These are phyloP conservation scores for Fallopia convolvulus DNA, from an alignment of 148 eudicot species.

Conservation along the genomic window DNA sequence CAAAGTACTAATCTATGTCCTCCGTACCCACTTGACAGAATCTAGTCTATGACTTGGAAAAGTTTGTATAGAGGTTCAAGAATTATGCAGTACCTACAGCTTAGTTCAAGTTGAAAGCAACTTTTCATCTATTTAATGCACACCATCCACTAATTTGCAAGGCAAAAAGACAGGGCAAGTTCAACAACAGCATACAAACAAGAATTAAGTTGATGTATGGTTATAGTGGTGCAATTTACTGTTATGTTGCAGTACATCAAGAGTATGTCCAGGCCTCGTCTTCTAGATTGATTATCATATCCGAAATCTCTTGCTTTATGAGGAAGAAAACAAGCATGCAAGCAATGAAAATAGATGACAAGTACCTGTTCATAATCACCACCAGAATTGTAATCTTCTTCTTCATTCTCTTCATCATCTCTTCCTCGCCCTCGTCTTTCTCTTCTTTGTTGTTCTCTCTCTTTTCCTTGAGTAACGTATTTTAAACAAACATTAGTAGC, in stretches of 20 bases:
- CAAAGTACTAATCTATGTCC: background rate
- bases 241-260: too few relatives aligned
- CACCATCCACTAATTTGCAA: background rate
- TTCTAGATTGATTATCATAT: too few relatives aligned
- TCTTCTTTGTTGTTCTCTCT: background rate
- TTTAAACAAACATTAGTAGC: background rate
- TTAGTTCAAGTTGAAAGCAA: background rate
- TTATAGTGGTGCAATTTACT: too few relatives aligned
- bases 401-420: background rate
- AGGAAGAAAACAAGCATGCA: background rate
- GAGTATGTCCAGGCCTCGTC: too few relatives aligned
- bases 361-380: slow-evolving; percentile 16
- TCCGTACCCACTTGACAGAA: slow-evolving; percentile 35
- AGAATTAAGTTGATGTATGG: too few relatives aligned
- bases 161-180: background rate
- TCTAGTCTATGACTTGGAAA: slow-evolving; percentile 89
- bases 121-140: background rate
- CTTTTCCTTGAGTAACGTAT: background rate
- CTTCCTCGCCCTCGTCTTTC: background rate
- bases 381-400: background rate
- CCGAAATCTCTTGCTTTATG: background rate
- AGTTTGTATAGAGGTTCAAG: slow-evolving; percentile 44
- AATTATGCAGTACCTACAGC: background rate
- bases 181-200: background rate
- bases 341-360: background rate